Evolutionary conservation across 2,329 filamentous ascomycete species (phyloP).

Genomic region (Fusarium chuoi): DNA sequence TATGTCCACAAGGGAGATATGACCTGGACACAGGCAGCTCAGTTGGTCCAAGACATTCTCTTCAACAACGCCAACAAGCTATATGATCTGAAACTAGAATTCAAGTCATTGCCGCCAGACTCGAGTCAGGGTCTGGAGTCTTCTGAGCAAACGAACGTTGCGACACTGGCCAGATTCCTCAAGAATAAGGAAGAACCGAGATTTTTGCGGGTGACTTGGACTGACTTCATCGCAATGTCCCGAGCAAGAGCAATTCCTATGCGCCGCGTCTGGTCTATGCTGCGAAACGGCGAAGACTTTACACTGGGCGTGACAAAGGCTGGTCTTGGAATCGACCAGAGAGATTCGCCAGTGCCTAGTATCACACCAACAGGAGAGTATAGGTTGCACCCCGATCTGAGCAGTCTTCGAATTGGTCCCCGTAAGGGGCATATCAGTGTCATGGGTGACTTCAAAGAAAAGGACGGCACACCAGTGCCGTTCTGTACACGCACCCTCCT

Average conservation of each 20-base stretch:
- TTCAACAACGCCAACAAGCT: slow-evolving; percentile 83
- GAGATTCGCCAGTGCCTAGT: slow-evolving; percentile 67
- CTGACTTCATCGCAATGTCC: slow-evolving; percentile 78
- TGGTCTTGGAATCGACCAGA: slow-evolving; percentile 73
- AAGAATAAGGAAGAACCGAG: slow-evolving; percentile 62
- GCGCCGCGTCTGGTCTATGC: slow-evolving; percentile 60
- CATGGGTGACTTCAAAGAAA: slow-evolving; percentile 72
- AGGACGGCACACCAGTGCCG: slow-evolving; percentile 59
- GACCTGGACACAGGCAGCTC: slow-evolving; percentile 68
- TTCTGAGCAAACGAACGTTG: slow-evolving; percentile 9
- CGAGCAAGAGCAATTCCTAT: slow-evolving; percentile 76
- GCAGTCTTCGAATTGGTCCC: slow-evolving; percentile 68
- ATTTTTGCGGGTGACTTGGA: slow-evolving; percentile 80
- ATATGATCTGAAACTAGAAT: slow-evolving; percentile 69
- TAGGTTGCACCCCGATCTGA: slow-evolving; percentile 72
- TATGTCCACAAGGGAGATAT: slow-evolving; percentile 74
- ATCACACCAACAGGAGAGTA: slow-evolving; percentile 72
- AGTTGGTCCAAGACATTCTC: slow-evolving; percentile 73
- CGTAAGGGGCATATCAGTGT: slow-evolving; percentile 71
- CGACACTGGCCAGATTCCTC: slow-evolving; percentile 51
- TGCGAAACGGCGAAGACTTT: slow-evolving; percentile 56
- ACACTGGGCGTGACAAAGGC: slow-evolving; percentile 72
- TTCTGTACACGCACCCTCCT: slow-evolving; percentile 76
- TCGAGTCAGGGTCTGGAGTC: neutral
- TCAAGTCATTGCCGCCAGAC: slow-evolving; percentile 45